These are phyloP conservation scores for Thalia dealbata DNA, from an alignment of 176 grass and related monocot species.

Conservation along the genomic window DNA sequence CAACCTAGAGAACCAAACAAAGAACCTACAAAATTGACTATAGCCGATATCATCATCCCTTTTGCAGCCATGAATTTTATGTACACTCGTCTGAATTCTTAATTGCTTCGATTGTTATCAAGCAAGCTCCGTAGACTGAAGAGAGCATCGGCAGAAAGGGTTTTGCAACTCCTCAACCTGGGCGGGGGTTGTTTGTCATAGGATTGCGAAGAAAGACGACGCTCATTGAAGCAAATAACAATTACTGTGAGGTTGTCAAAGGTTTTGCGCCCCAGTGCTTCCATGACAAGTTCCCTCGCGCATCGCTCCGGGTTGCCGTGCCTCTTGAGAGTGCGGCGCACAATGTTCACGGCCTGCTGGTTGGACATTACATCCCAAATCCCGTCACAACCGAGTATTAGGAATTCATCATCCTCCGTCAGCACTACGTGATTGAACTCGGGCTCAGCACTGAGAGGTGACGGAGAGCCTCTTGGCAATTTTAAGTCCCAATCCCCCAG, in stretches of 20 bases:
- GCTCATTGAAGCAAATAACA: slow-evolving; percentile 9
- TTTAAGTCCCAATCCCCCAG: slow-evolving; percentile 94
- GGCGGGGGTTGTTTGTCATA: not conserved
- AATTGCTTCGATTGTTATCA: not conserved
- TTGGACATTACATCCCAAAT: slow-evolving; percentile 16
- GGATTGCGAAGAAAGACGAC: not conserved
- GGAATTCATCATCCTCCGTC: slow-evolving; percentile 10
- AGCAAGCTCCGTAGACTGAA: slow-evolving; percentile 1
- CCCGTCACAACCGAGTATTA: slow-evolving; percentile 16
- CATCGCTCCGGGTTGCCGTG: slow-evolving; percentile 10
- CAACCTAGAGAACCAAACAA: too few relatives aligned
- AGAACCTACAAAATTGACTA: too few relatives aligned
- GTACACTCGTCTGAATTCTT: too few relatives aligned
- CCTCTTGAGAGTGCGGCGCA: not conserved
- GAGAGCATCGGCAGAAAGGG: slow-evolving; percentile 5
- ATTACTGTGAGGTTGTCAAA: slow-evolving; percentile 17
- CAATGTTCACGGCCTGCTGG: slow-evolving; percentile 8
- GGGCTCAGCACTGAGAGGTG: slow-evolving; percentile 64
- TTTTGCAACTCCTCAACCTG: slow-evolving; percentile 14
- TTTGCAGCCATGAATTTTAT: too few relatives aligned
- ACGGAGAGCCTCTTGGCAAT: slow-evolving; percentile 27
- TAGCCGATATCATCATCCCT: too few relatives aligned
- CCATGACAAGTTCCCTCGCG: slow-evolving; percentile 14
- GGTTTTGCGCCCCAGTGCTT: not conserved
- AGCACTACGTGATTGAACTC: slow-evolving; percentile 50